A percentile compares a stretch with the other conserved stretches of the same genome.
phyloP scores from a whole-genome alignment of 495 filamentous ascomycete species.

The Aspergillus panamensis region DNA sequence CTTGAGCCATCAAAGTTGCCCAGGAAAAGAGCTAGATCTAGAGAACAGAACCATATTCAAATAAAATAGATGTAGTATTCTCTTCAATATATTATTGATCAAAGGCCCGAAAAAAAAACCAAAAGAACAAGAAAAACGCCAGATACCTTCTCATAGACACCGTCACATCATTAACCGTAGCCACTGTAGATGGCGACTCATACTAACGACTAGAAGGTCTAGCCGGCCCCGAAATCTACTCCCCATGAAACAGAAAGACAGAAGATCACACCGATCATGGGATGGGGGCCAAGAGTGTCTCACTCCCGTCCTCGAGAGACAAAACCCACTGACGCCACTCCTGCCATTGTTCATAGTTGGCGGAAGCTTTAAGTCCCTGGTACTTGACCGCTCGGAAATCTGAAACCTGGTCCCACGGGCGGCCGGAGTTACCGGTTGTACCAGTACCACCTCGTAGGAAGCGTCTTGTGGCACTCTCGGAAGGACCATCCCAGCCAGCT shows the following conservation, averaged over 20 bases:
- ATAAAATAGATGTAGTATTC: too few species aligned
- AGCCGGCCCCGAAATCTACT: background rate
- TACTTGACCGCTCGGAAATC: conserved; percentile 74
- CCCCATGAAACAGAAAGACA: background rate
- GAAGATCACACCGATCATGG: background rate
- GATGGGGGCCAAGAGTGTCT: conserved; percentile 15
- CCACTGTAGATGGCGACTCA: background rate
- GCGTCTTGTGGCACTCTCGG: conserved; percentile 49
- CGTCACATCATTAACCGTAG: conserved; percentile 8
- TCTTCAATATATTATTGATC: too few species aligned
- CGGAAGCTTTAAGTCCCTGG: conserved; percentile 68
- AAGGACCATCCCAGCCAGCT: conserved; percentile 67
- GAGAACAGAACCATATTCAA: too few species aligned
- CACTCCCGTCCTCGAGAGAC: conserved; percentile 35
- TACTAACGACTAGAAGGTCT: too few species aligned
- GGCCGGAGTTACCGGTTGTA: conserved; percentile 17
- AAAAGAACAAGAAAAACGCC: background rate
- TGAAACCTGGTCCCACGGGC: conserved; percentile 66
- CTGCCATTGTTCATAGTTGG: conserved; percentile 70
- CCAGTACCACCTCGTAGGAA: conserved; percentile 32
- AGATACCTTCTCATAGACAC: conserved; percentile 8
- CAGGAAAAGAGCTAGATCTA: too few species aligned
- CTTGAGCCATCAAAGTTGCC: too few species aligned
- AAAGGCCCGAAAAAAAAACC: conserved; percentile 5
- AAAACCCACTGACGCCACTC: conserved; percentile 73